These are phyloP conservation scores for Mycena epipterygia DNA, from an alignment of 768 basidiomycete species.

Conservation along the genomic window DNA sequence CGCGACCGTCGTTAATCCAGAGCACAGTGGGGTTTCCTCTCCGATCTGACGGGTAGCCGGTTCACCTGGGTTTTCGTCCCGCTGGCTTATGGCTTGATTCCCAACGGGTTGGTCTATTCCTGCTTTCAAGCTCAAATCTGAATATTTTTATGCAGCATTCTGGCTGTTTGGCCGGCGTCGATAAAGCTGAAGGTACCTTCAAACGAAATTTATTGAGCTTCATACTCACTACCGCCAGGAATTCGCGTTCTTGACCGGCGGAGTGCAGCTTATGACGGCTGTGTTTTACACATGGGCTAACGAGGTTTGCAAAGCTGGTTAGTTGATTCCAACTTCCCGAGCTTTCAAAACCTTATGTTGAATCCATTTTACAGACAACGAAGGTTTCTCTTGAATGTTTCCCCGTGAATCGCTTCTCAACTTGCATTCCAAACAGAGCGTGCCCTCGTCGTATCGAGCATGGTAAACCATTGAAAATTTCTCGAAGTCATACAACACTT, in stretches of 20 bases:
- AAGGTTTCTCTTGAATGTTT: slow-evolving; percentile 24
- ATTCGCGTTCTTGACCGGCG: slow-evolving; percentile 42
- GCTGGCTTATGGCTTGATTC: slow-evolving; percentile 34
- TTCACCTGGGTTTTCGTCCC: slow-evolving; percentile 43
- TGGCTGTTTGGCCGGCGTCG: slow-evolving; percentile 42
- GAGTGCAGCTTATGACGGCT: slow-evolving; percentile 45
- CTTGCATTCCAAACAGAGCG: slow-evolving; percentile 32
- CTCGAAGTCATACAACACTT: not conserved
- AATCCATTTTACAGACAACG: slow-evolving; percentile 32
- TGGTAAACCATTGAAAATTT: slow-evolving; percentile 17
- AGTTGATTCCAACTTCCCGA: not conserved
- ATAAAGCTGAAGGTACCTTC: slow-evolving; percentile 35
- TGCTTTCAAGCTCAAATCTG: slow-evolving; percentile 7
- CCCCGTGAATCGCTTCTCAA: not conserved
- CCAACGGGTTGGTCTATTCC: slow-evolving; percentile 18
- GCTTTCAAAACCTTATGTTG: not conserved
- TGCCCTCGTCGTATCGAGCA: slow-evolving; percentile 41
- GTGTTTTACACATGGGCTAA: slow-evolving; percentile 45
- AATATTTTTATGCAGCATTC: slow-evolving; percentile 30
- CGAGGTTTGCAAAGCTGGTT: slow-evolving; percentile 36
- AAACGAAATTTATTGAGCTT: not conserved
- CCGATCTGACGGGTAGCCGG: slow-evolving; percentile 41
- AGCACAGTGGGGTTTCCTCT: slow-evolving; percentile 40
- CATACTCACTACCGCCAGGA: not conserved
- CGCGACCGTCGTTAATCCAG: not conserved